A percentile compares a stretch with the other conserved stretches of the same genome.
These are phyloP conservation scores for Stenogyne calaminthoides DNA, from an alignment of 305 asterid species.

Conservation along the genomic window DNA sequence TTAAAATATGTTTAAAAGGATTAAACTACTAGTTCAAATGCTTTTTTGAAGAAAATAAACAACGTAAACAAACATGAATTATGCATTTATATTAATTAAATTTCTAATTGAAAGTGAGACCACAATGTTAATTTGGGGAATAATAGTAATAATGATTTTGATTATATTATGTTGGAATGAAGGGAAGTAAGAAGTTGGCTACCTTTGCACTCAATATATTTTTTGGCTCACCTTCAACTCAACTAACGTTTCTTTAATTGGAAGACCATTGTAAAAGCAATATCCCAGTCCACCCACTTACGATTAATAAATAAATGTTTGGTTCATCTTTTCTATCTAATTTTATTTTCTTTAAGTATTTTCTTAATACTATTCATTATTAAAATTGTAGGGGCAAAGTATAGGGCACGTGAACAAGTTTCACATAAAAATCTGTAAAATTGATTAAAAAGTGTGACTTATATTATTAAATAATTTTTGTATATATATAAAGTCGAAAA, in stretches of 20 bases:
- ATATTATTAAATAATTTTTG: too few relatives aligned
- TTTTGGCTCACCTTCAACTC: slow-evolving; percentile 53
- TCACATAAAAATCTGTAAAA: too few relatives aligned
- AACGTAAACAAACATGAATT: too few relatives aligned
- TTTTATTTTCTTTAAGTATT: neutral
- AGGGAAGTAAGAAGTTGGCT: slow-evolving; percentile 45
- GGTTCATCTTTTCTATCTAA: slow-evolving; percentile 23
- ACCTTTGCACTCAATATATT: slow-evolving; percentile 47
- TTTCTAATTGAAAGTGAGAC: too few relatives aligned
- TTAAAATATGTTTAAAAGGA: too few relatives aligned
- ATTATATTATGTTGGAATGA: neutral
- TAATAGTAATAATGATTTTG: neutral
- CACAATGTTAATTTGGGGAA: neutral
- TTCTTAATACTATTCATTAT: neutral
- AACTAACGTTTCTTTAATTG: slow-evolving; percentile 47
- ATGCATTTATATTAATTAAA: too few relatives aligned
- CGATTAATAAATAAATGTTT: slow-evolving; percentile 9
- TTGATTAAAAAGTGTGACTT: too few relatives aligned
- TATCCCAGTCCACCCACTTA: slow-evolving; percentile 43
- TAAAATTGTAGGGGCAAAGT: neutral
- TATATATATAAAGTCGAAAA: too few relatives aligned
- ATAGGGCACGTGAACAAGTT: too few relatives aligned
- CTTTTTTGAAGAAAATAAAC: too few relatives aligned
- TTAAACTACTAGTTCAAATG: too few relatives aligned
- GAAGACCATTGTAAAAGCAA: slow-evolving; percentile 39